Percentiles rank a stretch among this genome's conserved stretches.
phyloP scores from a whole-genome alignment of 345 rosid genomes.

The Aurinia saxatilis region DNA sequence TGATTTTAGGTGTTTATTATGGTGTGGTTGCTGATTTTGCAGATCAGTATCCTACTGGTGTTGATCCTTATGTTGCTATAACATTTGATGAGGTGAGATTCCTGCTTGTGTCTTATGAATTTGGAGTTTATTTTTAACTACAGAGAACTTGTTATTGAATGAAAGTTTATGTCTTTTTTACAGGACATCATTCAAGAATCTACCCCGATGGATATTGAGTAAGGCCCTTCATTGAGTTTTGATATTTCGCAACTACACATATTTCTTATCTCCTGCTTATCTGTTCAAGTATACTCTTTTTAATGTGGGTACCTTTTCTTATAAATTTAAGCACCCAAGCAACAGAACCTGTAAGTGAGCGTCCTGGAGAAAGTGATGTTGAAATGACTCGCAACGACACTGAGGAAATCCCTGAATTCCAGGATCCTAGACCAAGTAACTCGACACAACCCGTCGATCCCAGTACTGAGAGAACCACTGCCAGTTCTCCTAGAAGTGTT shows the following conservation, averaged over 20 bases:
- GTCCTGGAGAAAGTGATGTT: constrained; percentile 16
- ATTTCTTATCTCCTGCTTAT: neutral
- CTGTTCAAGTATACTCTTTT: neutral
- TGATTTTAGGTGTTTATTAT: neutral
- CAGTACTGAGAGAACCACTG: constrained; percentile 7
- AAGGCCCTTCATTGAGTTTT: constrained; percentile 22
- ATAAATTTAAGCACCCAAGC: constrained; percentile 24
- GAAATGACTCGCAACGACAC: constrained; percentile 23
- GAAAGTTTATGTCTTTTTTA: constrained; percentile 5
- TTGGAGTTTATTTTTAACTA: neutral
- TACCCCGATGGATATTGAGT: constrained; percentile 38
- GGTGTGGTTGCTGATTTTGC: neutral
- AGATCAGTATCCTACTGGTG: constrained; percentile 66
- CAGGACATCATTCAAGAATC: constrained; percentile 41
- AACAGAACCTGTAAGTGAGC: constrained; percentile 13
- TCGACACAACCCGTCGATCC: constrained; percentile 27
- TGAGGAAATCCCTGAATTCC: constrained; percentile 18
- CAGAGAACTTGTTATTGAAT: neutral
- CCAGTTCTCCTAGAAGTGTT: constrained; percentile 28
- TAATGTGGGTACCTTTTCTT: constrained; percentile 4
- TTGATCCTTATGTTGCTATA: constrained; percentile 58
- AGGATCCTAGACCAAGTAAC: constrained; percentile 29
- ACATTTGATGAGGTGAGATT: constrained; percentile 58
- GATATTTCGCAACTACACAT: neutral
- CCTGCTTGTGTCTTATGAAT: neutral